Evolutionary conservation across 768 basidiomycete species (phyloP).

Genomic region (Mycena haematopus): DNA sequence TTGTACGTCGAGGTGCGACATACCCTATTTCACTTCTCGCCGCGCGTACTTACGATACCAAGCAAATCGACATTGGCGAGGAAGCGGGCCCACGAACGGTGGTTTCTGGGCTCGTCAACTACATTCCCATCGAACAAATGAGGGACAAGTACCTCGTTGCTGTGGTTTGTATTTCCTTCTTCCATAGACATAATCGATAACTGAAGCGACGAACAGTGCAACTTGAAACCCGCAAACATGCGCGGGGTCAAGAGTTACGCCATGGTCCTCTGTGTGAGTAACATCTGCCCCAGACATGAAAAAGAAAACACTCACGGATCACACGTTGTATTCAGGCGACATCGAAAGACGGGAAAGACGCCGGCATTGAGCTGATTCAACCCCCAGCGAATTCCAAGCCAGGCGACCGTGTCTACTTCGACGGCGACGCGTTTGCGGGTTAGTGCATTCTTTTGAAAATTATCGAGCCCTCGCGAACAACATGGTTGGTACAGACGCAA

Average conservation of each 20-base stretch:
- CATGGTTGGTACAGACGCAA: conserved; percentile 47
- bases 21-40: neutral
- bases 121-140: conserved; percentile 96
- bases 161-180: conserved; percentile 58
- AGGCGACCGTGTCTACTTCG: conserved; percentile 95
- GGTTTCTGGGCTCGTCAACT: conserved; percentile 95
- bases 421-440: conserved; percentile 88
- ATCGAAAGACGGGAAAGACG: conserved; percentile 88
- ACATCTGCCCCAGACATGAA: neutral
- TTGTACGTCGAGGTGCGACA: conserved; percentile 87
- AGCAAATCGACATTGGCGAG: conserved; percentile 98
- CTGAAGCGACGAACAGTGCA: conserved; percentile 60
- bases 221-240: conserved; percentile 96
- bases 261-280: conserved; percentile 90
- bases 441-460: conserved; percentile 31
- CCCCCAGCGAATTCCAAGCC: conserved; percentile 87
- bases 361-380: conserved; percentile 88
- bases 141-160: conserved; percentile 81
- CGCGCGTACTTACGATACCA: conserved; percentile 24
- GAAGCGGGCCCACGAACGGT: conserved; percentile 95
- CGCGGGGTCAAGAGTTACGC: conserved; percentile 97
- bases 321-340: conserved; percentile 66
- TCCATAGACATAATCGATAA: neutral
- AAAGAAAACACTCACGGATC: neutral
- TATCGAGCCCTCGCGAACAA: neutral